A percentile compares a stretch with the other conserved stretches of the same genome.
Conservation (phyloP, 306 rosid species). For the Gastrolobium bilobum region DNA sequence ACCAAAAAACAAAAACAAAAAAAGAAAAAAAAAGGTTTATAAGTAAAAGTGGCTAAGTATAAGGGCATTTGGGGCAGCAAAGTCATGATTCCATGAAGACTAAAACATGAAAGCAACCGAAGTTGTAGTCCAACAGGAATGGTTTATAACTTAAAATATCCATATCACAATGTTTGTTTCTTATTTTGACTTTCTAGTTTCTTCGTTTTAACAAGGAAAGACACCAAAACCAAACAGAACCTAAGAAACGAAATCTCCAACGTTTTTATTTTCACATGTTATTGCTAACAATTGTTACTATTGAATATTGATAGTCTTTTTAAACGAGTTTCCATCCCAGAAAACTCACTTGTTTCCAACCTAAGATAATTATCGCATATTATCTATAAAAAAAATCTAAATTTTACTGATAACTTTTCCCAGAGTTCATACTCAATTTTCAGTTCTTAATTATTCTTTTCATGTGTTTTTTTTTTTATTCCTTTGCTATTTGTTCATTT, state of each 20-base stretch:
- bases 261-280: not conserved
- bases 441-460: slow-evolving; percentile 37
- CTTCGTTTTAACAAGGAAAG: slow-evolving; percentile 24
- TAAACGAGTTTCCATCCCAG: slow-evolving; percentile 56
- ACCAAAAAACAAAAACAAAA: too few species aligned
- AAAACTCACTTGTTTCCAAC: slow-evolving; percentile 62
- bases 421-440: slow-evolving; percentile 11
- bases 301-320: not conserved
- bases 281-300: not conserved
- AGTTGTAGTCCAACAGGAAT: too few species aligned
- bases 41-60: too few species aligned
- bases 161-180: not conserved
- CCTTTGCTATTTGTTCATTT: slow-evolving; percentile 4
- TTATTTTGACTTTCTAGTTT: slow-evolving; percentile 50
- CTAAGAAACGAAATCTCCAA: slow-evolving; percentile 30
- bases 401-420: not conserved
- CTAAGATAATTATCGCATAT: slow-evolving; percentile 44
- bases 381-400: not conserved
- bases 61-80: too few species aligned
- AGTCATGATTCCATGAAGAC: too few species aligned
- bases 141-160: too few species aligned
- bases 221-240: slow-evolving; percentile 47
- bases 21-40: too few species aligned
- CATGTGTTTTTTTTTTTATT: not conserved
- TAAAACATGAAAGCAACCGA: too few species aligned